These are phyloP conservation scores for Ustilago esculenta DNA, from an alignment of 1,284 basidiomycete species.

Conservation along the genomic window DNA sequence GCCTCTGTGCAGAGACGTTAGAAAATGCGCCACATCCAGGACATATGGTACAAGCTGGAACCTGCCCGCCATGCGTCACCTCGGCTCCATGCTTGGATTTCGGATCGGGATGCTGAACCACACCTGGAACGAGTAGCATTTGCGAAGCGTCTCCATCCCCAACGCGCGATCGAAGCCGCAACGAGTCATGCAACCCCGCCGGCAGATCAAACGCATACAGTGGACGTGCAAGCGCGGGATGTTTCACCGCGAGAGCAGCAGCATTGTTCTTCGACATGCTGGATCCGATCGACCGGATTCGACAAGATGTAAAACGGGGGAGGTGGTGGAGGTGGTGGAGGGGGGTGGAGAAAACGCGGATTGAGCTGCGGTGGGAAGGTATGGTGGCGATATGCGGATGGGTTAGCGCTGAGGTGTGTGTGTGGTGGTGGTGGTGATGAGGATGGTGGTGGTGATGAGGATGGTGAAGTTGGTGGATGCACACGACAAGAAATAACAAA, in stretches of 20 bases:
- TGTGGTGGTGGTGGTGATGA: no score
- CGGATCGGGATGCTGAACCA: constrained; percentile 10
- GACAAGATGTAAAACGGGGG: not conserved
- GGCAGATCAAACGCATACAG: constrained; percentile 58
- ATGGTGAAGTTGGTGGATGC: no score
- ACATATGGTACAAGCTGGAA: constrained; percentile 57
- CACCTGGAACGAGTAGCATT: constrained; percentile 13
- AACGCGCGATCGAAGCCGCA: constrained; percentile 40
- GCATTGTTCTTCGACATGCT: constrained; percentile 23
- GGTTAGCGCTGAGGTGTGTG: no score
- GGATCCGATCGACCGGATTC: not conserved
- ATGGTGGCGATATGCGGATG: not conserved
- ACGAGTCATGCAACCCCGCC: constrained; percentile 14
- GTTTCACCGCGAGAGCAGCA: constrained; percentile 19
- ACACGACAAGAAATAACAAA: not conserved
- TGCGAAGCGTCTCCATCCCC: constrained; percentile 32
- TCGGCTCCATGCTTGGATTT: no score
- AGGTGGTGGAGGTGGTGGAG: no score
- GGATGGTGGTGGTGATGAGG: no score
- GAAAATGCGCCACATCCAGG: constrained; percentile 72
- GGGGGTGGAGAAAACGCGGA: no score
- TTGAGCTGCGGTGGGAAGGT: not conserved
- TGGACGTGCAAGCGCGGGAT: constrained; percentile 38
- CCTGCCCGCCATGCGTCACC: constrained; percentile 20
- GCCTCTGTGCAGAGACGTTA: constrained; percentile 82